These are phyloP conservation scores for Phenoliferia sp. DNA, from an alignment of 1,284 basidiomycete genomes.

Conservation along the genomic window DNA sequence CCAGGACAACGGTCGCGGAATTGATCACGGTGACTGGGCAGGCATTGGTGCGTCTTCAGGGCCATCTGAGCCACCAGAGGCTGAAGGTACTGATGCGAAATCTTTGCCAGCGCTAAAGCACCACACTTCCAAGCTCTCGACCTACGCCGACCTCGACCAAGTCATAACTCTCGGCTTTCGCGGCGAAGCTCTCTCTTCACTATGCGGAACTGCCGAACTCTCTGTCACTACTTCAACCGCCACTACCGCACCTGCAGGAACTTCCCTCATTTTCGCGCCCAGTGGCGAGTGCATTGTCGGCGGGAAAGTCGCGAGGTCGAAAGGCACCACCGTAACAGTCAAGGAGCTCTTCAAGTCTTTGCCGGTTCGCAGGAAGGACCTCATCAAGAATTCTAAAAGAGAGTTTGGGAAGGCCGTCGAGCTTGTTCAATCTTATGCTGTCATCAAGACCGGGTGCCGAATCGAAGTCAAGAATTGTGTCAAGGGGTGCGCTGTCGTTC, in stretches of 20 bases:
- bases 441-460: slow-evolving; percentile 64
- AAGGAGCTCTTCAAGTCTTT: slow-evolving; percentile 71
- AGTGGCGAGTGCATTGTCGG: slow-evolving; percentile 38
- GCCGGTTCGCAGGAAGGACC: slow-evolving; percentile 87
- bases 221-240: slow-evolving; percentile 68
- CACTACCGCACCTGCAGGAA: slow-evolving; percentile 67
- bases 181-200: slow-evolving; percentile 88
- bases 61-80: background rate
- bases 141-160: slow-evolving; percentile 66
- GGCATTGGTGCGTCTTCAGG: slow-evolving; percentile 58
- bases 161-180: slow-evolving; percentile 90
- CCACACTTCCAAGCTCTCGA: slow-evolving; percentile 84
- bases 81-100: too few species aligned
- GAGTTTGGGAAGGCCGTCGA: slow-evolving; percentile 82
- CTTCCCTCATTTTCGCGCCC: slow-evolving; percentile 58
- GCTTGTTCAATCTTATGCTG: slow-evolving; percentile 81
- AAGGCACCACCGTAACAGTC: slow-evolving; percentile 80
- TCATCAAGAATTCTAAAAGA: slow-evolving; percentile 82
- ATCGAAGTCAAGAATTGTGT: slow-evolving; percentile 69
- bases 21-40: slow-evolving; percentile 69
- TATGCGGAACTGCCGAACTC: slow-evolving; percentile 80
- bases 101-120: slow-evolving; percentile 69
- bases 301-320: slow-evolving; percentile 43
- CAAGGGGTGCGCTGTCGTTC: slow-evolving; percentile 67
- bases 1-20: slow-evolving; percentile 86